phyloP scores from a whole-genome alignment of 1,139 yeast species.

The Yamadazyma epiphylla region DNA sequence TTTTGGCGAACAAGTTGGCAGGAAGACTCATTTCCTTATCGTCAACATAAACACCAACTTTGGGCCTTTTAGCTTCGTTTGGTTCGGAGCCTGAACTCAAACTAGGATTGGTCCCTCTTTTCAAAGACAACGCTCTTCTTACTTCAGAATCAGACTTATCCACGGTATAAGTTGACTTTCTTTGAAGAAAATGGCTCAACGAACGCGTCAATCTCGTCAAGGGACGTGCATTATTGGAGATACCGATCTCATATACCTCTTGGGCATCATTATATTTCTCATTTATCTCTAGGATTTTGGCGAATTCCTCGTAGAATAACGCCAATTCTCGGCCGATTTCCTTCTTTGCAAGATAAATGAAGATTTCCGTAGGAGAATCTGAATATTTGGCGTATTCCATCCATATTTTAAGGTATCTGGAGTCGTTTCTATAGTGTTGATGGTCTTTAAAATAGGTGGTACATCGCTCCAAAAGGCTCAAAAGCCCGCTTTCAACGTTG shows the following conservation, averaged over 20 bases:
- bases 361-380: constrained; percentile 71
- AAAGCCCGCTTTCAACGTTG: constrained; percentile 62
- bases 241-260: constrained; percentile 60
- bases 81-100: constrained; percentile 1
- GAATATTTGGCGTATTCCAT: constrained; percentile 65
- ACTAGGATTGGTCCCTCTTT: constrained; percentile 19
- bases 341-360: constrained; percentile 67
- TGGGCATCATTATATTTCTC: constrained; percentile 57
- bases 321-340: constrained; percentile 70
- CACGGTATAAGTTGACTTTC: constrained; percentile 15
- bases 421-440: constrained; percentile 70
- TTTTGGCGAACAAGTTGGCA: constrained; percentile 26
- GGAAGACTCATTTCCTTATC: constrained; percentile 21
- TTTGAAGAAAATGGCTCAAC: constrained; percentile 42
- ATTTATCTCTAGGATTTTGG: constrained; percentile 55
- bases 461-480: constrained; percentile 66
- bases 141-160: constrained; percentile 10
- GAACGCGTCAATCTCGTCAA: constrained; percentile 47
- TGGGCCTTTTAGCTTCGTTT: constrained; percentile 18
- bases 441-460: constrained; percentile 67
- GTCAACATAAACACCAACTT: constrained; percentile 29
- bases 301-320: constrained; percentile 77
- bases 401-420: constrained; percentile 80
- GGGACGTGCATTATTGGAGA: constrained; percentile 64
- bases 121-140: constrained; percentile 20